A percentile compares a stretch with the other conserved stretches of the same genome.
These are phyloP conservation scores for Geranium brycei DNA, from an alignment of 345 rosid genomes.

Conservation along the genomic window DNA sequence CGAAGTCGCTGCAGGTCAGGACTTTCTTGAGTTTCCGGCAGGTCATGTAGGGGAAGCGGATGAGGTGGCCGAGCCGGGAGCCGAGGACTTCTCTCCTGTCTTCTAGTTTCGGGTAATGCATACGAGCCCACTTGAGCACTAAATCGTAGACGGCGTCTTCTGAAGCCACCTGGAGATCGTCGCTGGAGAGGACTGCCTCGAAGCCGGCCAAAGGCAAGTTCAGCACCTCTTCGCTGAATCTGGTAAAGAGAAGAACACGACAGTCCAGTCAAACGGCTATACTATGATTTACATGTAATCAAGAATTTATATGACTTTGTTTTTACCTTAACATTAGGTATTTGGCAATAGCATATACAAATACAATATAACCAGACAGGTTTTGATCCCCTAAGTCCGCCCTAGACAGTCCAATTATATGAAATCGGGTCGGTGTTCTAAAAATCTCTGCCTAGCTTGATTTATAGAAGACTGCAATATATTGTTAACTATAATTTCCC, in stretches of 20 bases:
- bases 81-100: slow-evolving; percentile 40
- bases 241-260: slow-evolving; percentile 10
- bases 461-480: too few species aligned
- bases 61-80: slow-evolving; percentile 31
- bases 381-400: too few species aligned
- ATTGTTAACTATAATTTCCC: too few species aligned
- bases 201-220: slow-evolving; percentile 59
- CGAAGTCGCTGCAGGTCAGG: slow-evolving; percentile 42
- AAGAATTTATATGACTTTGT: too few species aligned
- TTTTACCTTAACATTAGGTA: too few species aligned
- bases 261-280: background rate
- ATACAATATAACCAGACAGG: too few species aligned
- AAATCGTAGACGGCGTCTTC: slow-evolving; percentile 51
- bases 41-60: slow-evolving; percentile 61
- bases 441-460: too few species aligned
- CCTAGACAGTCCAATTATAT: too few species aligned
- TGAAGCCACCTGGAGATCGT: slow-evolving; percentile 38
- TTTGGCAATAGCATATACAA: background rate
- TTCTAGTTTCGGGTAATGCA: slow-evolving; percentile 42
- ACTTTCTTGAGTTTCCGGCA: slow-evolving; percentile 43
- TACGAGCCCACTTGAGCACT: slow-evolving; percentile 44
- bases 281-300: too few species aligned
- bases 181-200: slow-evolving; percentile 46
- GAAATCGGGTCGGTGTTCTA: too few species aligned
- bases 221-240: slow-evolving; percentile 44